phyloP scores from a whole-genome alignment of 2,329 filamentous ascomycete genomes.

The Oidium heveae region DNA sequence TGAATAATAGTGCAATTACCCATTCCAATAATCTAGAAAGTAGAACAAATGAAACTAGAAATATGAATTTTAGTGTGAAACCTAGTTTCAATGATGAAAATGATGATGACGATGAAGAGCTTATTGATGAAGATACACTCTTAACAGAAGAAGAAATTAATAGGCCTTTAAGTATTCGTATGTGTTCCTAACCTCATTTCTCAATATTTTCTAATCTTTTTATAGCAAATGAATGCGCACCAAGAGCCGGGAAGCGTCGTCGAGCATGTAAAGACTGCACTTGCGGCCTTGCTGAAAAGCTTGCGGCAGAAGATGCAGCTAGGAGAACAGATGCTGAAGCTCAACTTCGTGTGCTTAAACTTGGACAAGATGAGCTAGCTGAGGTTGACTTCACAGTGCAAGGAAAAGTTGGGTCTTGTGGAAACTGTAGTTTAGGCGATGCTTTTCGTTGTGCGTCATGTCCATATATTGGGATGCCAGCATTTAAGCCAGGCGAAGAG shows the following conservation, averaged over 20 bases:
- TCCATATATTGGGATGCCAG: constrained; percentile 75
- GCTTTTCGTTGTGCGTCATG: constrained; percentile 54
- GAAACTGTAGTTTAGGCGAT: constrained; percentile 81
- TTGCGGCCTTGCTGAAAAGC: constrained; percentile 65
- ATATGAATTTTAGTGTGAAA: constrained; percentile 11
- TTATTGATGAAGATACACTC: constrained; percentile 77
- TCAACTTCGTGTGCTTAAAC: constrained; percentile 38
- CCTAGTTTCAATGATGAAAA: constrained; percentile 25
- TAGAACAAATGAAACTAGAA: constrained; percentile 32
- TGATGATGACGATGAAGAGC: constrained; percentile 51
- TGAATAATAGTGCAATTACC: constrained; percentile 14
- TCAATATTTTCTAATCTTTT: constrained; percentile 2
- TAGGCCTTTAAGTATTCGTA: constrained; percentile 56
- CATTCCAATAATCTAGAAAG: constrained; percentile 11
- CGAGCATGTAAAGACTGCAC: constrained; percentile 96
- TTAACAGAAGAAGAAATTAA: constrained; percentile 67
- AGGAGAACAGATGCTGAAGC: constrained; percentile 39
- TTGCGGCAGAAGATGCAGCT: constrained; percentile 62
- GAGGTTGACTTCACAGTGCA: constrained; percentile 96
- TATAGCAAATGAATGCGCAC: constrained; percentile 60
- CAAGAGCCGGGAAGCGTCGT: constrained; percentile 67
- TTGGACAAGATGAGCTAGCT: constrained; percentile 52
- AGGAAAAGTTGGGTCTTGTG: constrained; percentile 85
- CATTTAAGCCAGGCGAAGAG: constrained; percentile 94
- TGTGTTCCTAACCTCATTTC: constrained; percentile 17